Conservation (phyloP, 2,329 filamentous ascomycete genomes). For the Incumbomyces lentus region DNA sequence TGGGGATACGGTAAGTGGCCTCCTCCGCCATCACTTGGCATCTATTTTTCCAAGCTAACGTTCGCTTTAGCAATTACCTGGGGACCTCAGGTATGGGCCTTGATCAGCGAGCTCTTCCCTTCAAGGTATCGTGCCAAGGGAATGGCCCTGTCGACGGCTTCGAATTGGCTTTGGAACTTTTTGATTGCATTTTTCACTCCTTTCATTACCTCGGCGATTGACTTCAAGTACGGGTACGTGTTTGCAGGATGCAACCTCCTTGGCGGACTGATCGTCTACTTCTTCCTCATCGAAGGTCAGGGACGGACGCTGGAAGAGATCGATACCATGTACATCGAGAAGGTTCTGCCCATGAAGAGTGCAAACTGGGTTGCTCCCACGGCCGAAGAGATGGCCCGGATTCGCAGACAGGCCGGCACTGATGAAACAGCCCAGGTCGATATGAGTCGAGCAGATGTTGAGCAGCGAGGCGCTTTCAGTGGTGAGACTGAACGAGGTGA, state of each 20-base stretch:
- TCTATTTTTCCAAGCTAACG: no score
- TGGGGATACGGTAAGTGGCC: constrained; percentile 48
- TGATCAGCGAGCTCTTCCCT: constrained; percentile 36
- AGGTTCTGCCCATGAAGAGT: constrained; percentile 46
- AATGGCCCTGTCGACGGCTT: constrained; percentile 65
- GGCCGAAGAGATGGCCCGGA: constrained; percentile 19
- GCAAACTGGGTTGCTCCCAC: constrained; percentile 11
- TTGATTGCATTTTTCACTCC: constrained; percentile 68
- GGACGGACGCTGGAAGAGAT: constrained; percentile 61
- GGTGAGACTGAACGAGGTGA: constrained; percentile 9
- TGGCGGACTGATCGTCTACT: constrained; percentile 58
- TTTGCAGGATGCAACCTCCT: constrained; percentile 63
- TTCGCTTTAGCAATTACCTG: constrained; percentile 33
- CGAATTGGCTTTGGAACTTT: constrained; percentile 68
- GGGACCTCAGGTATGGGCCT: constrained; percentile 47
- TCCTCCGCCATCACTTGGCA: no score
- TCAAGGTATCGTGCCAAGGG: constrained; percentile 55
- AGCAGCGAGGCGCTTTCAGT: constrained; percentile 6
- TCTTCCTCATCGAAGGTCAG: constrained; percentile 66
- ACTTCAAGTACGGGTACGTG: constrained; percentile 67
- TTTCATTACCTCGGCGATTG: constrained; percentile 62
- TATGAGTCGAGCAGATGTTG: background rate
- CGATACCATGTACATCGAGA: constrained; percentile 63
- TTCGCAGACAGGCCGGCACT: constrained; percentile 17
- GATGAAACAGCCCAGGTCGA: constrained; percentile 8